Base-by-base conservation (phyloP, 148 eudicot genomes). In the Rhododendron ferrugineum region DNA sequence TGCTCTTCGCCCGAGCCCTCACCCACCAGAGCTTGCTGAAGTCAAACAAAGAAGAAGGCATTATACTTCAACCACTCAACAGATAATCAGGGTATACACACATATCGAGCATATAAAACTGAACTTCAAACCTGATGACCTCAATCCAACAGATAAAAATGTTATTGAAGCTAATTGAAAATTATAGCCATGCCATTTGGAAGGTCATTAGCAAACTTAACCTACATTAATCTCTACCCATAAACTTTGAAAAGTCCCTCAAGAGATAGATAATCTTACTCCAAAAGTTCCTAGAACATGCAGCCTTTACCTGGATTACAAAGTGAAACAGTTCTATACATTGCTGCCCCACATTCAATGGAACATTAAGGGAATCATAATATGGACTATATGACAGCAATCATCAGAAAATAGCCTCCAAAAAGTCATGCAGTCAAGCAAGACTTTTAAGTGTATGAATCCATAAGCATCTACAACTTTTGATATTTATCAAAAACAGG, bases 11-110 rank as follows among this genome's bases (percentile, higher is more conserved):
- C 98, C 34, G 96, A 88, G 87, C 89, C 97, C 91, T 97, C 99
- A 83, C 99, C 98, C 84, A 97, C 95, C 92, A 97, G 90, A 64
- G 98, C 97, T 95, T 92, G 91, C 99, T 97, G 93, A 83, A 91
- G 85, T 20, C 28, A 85, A 78, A 83, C 83, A 23, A 83, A 36
- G 70, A 88, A 80, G 62, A 58, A 68, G 62, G 74, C 11, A 86
- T 22, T 54, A 78, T n/a, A 76, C 37, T 18, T 86, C 82, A 82
- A 22, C 82, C 22, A 83, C n/a, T 83, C 46, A 44, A 78, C n/a
- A 23, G 46, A 83, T 64, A 47, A 64, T 66, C 22, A 49, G 6
- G 42, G 50, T 44, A 74, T 46, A 15, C 11, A 26, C 75, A 49
- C 58, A 81, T 18, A 49, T 83, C 16, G 44, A 62, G 34, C 37